phyloP scores from a whole-genome alignment of 2,329 filamentous ascomycete species.

The Leptographium radiaticola region DNA sequence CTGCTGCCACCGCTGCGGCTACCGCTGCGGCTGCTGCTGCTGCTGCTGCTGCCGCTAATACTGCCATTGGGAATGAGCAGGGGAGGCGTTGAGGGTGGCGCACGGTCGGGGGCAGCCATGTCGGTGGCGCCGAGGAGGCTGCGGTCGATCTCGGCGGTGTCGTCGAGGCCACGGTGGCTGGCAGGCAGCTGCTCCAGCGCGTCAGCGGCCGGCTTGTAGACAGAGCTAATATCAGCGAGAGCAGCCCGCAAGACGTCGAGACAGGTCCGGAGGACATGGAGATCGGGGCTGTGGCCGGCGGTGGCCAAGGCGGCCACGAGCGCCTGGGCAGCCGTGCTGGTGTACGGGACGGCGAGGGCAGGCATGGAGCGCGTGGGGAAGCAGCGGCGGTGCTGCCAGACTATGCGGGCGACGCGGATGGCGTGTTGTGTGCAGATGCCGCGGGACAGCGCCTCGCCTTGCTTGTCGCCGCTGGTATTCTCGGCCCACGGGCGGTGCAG shows the following conservation, averaged over 20 bases:
- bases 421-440: slow-evolving; percentile 42
- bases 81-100: background rate
- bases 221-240: slow-evolving; percentile 37
- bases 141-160: background rate
- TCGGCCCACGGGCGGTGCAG: slow-evolving; percentile 39
- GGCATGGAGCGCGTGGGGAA: slow-evolving; percentile 30
- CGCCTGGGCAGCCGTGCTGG: slow-evolving; percentile 39
- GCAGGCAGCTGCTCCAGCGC: slow-evolving; percentile 34
- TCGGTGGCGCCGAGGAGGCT: background rate
- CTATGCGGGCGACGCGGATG: slow-evolving; percentile 37
- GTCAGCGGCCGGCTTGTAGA: slow-evolving; percentile 38
- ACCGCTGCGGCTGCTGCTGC: background rate
- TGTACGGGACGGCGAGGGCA: slow-evolving; percentile 37
- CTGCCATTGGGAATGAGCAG: background rate
- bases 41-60: background rate
- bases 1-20: background rate
- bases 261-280: slow-evolving; percentile 28
- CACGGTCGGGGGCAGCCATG: background rate
- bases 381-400: slow-evolving; percentile 39
- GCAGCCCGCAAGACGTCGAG: slow-evolving; percentile 38
- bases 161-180: background rate
- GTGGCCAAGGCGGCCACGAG: slow-evolving; percentile 34
- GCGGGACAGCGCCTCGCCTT: slow-evolving; percentile 29
- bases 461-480: background rate
- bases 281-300: slow-evolving; percentile 19